Base-by-base conservation (phyloP, 2,329 filamentous ascomycete genomes). In the Ascomycota sp. region DNA sequence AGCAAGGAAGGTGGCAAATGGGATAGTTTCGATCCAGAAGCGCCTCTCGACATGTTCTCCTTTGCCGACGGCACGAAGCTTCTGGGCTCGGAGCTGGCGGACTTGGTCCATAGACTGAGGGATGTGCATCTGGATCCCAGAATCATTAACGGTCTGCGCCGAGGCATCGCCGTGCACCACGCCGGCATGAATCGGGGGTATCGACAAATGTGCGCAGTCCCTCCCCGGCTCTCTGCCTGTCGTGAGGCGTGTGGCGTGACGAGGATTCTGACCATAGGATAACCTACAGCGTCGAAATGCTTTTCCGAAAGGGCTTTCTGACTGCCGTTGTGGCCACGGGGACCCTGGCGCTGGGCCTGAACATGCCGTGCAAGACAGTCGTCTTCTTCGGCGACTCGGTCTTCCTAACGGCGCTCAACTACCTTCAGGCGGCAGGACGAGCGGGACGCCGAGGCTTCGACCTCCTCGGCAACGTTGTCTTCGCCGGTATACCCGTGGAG, bases 331-430 rank as follows among this genome's bases (percentile, higher is more conserved):
- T 84, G 24, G 77, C 78, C 1, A 84, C 78, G 1, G 78, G 76
- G 1, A 83, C 77, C 0, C 61, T 83, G 16, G 74, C 75, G 2
- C 57, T 84, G 6, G 79, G 79, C 56, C 76, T 86, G 56, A 86
- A 81, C 43, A 80, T 81, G 74, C 79, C 79, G 8, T 84, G 77
- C 49, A 80, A 79, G 49, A 86, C 78, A 1, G 76, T 83, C 1
- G 68, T 82, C 1, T 86, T 86, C 48, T 64, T 62, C 11, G 76
- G 76, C 0, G 77, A 84, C 47, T 79, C 72, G 0, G 60, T 78
- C 3, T 82, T 68, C 46, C 54, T 86, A 30, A 81, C 76, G 0
- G 68, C 77, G 0, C 64, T 84, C 34, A 81, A 80, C 47, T 86
- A 76, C 49, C 68, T 76, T 7, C 79, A 86, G 49, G 76, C 69